phyloP scores from a whole-genome alignment of 805 yeast species.

The Monosporozyma solicola region DNA sequence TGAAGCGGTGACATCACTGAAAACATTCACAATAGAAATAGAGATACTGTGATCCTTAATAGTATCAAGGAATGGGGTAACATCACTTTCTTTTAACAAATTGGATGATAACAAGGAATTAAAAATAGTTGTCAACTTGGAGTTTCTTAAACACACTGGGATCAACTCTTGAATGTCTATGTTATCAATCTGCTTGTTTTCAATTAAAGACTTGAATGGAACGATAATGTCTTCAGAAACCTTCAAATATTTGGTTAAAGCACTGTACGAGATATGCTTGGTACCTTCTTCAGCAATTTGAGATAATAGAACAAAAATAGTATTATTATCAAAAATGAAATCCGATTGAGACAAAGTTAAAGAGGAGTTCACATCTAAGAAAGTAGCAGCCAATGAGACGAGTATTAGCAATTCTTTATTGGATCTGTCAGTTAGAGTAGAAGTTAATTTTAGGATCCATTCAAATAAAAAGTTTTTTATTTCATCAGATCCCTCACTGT shows the following conservation, averaged over 20 bases:
- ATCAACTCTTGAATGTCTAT: slow-evolving; percentile 7
- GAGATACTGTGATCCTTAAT: slow-evolving; percentile 13
- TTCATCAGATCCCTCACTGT: neutral
- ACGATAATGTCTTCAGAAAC: neutral
- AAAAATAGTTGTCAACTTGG: neutral
- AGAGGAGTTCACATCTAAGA: neutral
- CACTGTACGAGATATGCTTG: neutral
- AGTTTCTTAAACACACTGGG: neutral
- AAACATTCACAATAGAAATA: slow-evolving; percentile 25
- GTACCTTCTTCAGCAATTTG: neutral
- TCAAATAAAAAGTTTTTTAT: neutral
- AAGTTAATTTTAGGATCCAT: neutral
- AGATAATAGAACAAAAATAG: neutral
- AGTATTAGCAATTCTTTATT: neutral
- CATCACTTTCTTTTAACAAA: slow-evolving; percentile 4
- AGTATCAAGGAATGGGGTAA: slow-evolving; percentile 6
- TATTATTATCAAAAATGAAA: neutral
- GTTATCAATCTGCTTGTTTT: slow-evolving; percentile 6
- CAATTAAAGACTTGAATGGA: slow-evolving; percentile 6
- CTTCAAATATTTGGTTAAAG: slow-evolving; percentile 1
- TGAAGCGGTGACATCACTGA: slow-evolving; percentile 6
- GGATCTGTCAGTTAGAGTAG: neutral
- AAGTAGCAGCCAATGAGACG: neutral
- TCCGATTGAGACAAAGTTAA: neutral
- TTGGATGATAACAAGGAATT: slow-evolving; percentile 7